phyloP scores from a whole-genome alignment of 2,329 filamentous ascomycete species.

The Aureobasidium sp. region DNA sequence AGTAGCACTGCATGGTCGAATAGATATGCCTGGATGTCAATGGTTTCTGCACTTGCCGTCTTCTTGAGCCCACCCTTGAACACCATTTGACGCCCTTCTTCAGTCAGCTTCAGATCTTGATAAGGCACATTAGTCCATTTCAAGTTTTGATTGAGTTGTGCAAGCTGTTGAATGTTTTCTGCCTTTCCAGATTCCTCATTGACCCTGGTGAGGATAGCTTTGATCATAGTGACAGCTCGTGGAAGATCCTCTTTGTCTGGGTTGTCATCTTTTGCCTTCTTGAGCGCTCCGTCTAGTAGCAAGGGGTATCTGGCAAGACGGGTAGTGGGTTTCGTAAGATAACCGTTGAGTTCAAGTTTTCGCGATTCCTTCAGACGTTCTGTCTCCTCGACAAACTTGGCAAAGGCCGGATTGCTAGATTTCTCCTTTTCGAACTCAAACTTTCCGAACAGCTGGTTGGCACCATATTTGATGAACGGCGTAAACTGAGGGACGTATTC shows the following conservation, averaged over 20 bases:
- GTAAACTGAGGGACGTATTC: constrained; percentile 89
- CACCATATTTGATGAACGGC: constrained; percentile 93
- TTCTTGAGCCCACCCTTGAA: constrained; percentile 96
- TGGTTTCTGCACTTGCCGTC: constrained; percentile 68
- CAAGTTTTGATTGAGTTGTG: constrained; percentile 83
- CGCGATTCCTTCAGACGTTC: constrained; percentile 93
- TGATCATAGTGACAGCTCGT: constrained; percentile 78
- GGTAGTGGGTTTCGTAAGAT: constrained; percentile 94
- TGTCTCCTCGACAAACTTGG: constrained; percentile 91
- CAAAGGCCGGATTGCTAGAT: constrained; percentile 73
- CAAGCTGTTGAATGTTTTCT: constrained; percentile 93
- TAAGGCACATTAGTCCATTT: constrained; percentile 85
- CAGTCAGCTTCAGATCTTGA: constrained; percentile 88
- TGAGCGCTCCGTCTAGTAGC: constrained; percentile 82
- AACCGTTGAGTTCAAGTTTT: constrained; percentile 94
- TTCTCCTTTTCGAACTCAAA: constrained; percentile 98
- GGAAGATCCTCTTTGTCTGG: constrained; percentile 89
- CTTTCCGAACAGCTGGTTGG: constrained; percentile 92
- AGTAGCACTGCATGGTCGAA: constrained; percentile 94
- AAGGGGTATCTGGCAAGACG: constrained; percentile 89
- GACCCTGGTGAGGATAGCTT: constrained; percentile 77
- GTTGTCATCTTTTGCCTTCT: constrained; percentile 83
- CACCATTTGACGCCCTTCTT: constrained; percentile 85
- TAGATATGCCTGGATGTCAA: constrained; percentile 88
- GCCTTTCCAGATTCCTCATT: constrained; percentile 95